Evolutionary conservation across 73 alveolate species (phyloP).

Genomic region (Paraurostyla sp.): DNA sequence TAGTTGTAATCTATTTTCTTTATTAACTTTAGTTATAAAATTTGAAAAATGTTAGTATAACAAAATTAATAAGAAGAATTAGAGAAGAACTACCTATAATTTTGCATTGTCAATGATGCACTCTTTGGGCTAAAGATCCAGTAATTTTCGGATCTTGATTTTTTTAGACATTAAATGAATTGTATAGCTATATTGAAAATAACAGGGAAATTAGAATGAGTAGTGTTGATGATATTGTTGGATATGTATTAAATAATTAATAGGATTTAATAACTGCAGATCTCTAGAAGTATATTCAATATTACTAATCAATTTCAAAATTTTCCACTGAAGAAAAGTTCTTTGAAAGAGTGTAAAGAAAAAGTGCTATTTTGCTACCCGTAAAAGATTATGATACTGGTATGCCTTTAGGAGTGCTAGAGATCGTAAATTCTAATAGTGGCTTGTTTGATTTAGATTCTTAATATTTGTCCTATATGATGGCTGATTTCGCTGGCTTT

Average conservation of each 20-base stretch:
- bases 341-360: not conserved
- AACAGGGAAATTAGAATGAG: conserved; percentile 41
- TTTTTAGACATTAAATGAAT: conserved; percentile 31
- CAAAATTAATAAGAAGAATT: not conserved
- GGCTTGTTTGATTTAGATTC: conserved; percentile 26
- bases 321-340: conserved; percentile 23
- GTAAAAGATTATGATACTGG: conserved; percentile 37
- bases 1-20: not conserved
- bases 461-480: conserved; percentile 18
- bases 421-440: conserved; percentile 35
- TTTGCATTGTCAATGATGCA: conserved; percentile 18
- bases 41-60: conserved; percentile 13
- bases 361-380: conserved; percentile 26
- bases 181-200: conserved; percentile 8
- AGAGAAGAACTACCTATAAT: conserved; percentile 23
- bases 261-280: conserved; percentile 35
- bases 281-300: conserved; percentile 14
- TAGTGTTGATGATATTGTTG: conserved; percentile 41
- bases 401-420: conserved; percentile 36
- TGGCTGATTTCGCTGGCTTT: conserved; percentile 35
- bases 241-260: conserved; percentile 25
- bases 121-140: conserved; percentile 47
- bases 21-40: not conserved
- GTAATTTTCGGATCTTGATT: too few relatives aligned
- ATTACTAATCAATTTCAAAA: not conserved